Evolutionary conservation across 1,284 basidiomycete genomes (phyloP), one percentile per base, ranked within the genome.

Genomic region (Ustilago bromivora): DNA sequence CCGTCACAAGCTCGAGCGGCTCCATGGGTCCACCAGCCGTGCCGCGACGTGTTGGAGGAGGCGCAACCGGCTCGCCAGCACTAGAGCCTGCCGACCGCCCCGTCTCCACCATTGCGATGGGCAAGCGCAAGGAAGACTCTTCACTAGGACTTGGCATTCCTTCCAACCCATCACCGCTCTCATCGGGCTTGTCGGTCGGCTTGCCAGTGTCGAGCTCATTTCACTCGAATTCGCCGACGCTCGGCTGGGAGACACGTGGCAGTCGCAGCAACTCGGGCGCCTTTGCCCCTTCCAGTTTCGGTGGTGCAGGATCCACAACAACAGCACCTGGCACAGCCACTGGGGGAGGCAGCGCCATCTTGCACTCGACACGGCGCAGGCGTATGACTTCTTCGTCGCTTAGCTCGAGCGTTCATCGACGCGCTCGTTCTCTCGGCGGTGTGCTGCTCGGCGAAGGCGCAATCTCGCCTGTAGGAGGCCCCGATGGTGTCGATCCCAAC

Each of bases 401-500:
- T 41, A 65, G 62, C 67, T 66, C 71, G 17, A 81, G 71, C 66
- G 66, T 73, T 28, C 84, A 85, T 71, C 78, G 84, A 6, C 76
- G 84, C 38, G 78, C 83, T 12, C 76, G 80, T n/a, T 85, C 84
- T 7, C 73, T 84, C 11, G 81, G 80, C 23, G 81, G 79, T 17
- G 70, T 67, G 11, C 61, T 82, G 34, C 65, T 83, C 8, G 74
- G 78, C 15, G 78, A 78, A 43, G 69, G 76, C 31, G 66, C 72
- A 32, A 57, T 78, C 54, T 81, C 84, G 41, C 79, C 84, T 7
- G 70, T 85, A 11, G 84, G 84, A 40, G 84, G 84, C 8, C 82
- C 84, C 4, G 84, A 85, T 35, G 84, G 84, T 28, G 83, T 85
- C 11, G 84, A 85, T 65, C 84, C 84, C 0, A 78, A 78, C 15